These are phyloP conservation scores for Aplosporella prunicola DNA, from an alignment of 2,329 filamentous ascomycete species.

Conservation along the genomic window DNA sequence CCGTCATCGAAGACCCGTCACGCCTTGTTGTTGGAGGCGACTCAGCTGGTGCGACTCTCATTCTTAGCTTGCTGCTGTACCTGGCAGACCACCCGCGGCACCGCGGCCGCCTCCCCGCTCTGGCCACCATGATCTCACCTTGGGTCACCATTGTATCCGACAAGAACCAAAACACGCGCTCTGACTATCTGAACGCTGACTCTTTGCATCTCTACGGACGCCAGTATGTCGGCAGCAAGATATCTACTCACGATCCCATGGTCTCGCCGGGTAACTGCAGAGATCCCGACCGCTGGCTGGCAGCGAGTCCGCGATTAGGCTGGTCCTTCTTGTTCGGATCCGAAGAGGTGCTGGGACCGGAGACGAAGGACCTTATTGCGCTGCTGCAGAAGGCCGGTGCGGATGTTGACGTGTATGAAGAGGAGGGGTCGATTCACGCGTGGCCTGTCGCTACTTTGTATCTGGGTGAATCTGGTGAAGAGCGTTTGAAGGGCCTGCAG, in stretches of 20 bases:
- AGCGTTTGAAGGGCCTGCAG: conserved; percentile 39
- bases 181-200: conserved; percentile 63
- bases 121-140: conserved; percentile 68
- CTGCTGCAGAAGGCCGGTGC: conserved; percentile 46
- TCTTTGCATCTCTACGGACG: conserved; percentile 60
- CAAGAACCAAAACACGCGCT: conserved; percentile 57
- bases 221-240: conserved; percentile 53
- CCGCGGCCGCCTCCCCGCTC: conserved; percentile 41
- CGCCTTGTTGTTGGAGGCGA: conserved; percentile 66
- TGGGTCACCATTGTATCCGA: conserved; percentile 67
- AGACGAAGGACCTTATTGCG: conserved; percentile 53
- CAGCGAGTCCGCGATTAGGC: conserved; percentile 56
- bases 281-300: conserved; percentile 56
- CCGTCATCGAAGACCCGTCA: conserved; percentile 46
- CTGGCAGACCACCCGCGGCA: conserved; percentile 43
- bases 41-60: conserved; percentile 67
- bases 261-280: conserved; percentile 64
- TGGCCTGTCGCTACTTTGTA: conserved; percentile 67
- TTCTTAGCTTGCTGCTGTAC: conserved; percentile 62
- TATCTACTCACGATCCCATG: conserved; percentile 43
- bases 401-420: conserved; percentile 48
- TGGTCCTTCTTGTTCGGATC: conserved; percentile 63
- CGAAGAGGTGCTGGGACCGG: conserved; percentile 68
- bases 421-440: conserved; percentile 63
- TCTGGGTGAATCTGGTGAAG: conserved; percentile 38